Evolutionary conservation across 2,329 filamentous ascomycete species (phyloP), one percentile per base, ranked within the genome.

Genomic region (Juglanconis oblonga): DNA sequence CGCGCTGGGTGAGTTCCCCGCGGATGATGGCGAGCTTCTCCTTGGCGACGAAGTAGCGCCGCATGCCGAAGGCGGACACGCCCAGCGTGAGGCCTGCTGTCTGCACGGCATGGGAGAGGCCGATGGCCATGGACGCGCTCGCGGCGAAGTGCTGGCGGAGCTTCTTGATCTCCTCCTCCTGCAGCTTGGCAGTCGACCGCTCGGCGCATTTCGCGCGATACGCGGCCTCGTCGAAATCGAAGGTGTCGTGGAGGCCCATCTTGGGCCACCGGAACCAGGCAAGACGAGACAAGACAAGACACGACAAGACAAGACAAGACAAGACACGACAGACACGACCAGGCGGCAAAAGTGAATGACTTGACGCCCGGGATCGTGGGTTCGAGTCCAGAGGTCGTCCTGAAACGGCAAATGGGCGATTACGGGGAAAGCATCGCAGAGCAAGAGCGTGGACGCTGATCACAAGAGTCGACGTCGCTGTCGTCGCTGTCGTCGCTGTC

Each of bases 191-290:
- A 1, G 57, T 62, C 4, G 60, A 47, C 32, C 57, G 38, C 17
- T 55, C 60, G 1, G 60, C 60, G 42, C 60, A 62, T 49, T 62
- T 62, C 3, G 14, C 35, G 52, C 60, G 60, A 52, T 62, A 62
- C 52, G 57, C 60, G 14, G 57, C 52, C 42, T 59, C 60, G 8
- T 59, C 57, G 9, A 62, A 62, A 29, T 62, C 52, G 36, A 62
- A 62, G n/a, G 57, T 62, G 42, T 62, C 60, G 24, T 59, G 57
- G 11, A 62, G 60, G 32, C 52, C 60, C 60, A 59, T 62, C 29
- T 9, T 17, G 5, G 6, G 4, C n/a, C 38, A 42, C 24, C 24
- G 24, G 24, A 24, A 50, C 24, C 32, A 11, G 31, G 5, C 31
- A 50, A 32, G 5, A 31, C 14, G n/a, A 13, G 35, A 8, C 13